Evolutionary conservation across 305 asterid genomes (phyloP).

Genomic region (Fraxinus angustifolia): DNA sequence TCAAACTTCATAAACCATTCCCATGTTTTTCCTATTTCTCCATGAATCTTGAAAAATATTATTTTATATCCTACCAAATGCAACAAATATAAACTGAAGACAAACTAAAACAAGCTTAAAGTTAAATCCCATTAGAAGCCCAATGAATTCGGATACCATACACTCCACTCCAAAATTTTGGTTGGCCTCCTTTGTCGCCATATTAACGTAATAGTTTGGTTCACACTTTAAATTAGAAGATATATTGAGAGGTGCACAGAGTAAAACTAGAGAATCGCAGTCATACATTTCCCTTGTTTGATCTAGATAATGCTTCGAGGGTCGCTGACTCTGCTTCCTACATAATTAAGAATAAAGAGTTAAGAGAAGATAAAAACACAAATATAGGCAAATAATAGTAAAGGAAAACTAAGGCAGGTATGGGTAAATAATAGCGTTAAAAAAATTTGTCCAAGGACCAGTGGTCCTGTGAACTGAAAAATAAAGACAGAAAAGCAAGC

Average conservation of each 20-base stretch:
- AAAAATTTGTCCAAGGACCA: slow-evolving; percentile 17
- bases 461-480: not conserved
- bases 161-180: not conserved
- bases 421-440: not conserved
- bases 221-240: not conserved
- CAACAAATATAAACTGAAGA: not conserved
- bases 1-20: not conserved
- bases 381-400: slow-evolving; percentile 15
- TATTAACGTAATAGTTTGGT: not conserved
- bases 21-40: not conserved
- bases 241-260: slow-evolving; percentile 10
- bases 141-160: not conserved
- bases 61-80: not conserved
- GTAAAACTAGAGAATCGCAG: slow-evolving; percentile 14
- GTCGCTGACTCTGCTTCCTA: slow-evolving; percentile 96
- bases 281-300: slow-evolving; percentile 85
- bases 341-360: slow-evolving; percentile 23
- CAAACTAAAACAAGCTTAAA: not conserved
- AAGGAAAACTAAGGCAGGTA: not conserved
- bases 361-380: slow-evolving; percentile 16
- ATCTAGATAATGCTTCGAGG: slow-evolving; percentile 86
- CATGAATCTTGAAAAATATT: not conserved
- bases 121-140: not conserved
- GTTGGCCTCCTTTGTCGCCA: not conserved
- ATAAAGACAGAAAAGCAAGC: not conserved